A percentile compares a stretch with the other conserved stretches of the same genome.
Evolutionary conservation across 2,329 filamentous ascomycete species (phyloP).

Genomic region (Xylaria sp.): DNA sequence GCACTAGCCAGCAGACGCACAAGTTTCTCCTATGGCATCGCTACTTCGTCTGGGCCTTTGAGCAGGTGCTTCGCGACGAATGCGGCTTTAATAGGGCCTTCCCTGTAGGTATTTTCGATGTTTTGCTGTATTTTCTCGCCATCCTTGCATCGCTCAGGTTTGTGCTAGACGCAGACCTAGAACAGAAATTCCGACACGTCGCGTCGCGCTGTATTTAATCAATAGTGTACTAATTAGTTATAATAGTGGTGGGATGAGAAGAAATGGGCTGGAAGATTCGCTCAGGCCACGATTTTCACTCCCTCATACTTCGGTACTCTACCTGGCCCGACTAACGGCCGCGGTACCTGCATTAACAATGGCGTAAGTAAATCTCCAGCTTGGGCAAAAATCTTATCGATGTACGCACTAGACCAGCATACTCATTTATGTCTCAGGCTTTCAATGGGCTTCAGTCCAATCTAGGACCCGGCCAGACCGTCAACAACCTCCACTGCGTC

Average conservation of each 20-base stretch:
- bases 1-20: slow-evolving; percentile 45
- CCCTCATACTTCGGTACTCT: slow-evolving; percentile 46
- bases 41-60: slow-evolving; percentile 48
- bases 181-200: background rate
- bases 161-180: background rate
- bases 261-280: slow-evolving; percentile 48
- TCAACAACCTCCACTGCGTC: slow-evolving; percentile 48
- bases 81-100: slow-evolving; percentile 49
- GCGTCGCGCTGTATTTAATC: background rate
- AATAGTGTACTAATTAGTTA: slow-evolving; percentile 4
- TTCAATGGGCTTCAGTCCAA: slow-evolving; percentile 43
- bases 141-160: background rate
- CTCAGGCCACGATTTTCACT: slow-evolving; percentile 46
- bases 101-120: slow-evolving; percentile 33
- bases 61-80: slow-evolving; percentile 48
- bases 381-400: background rate
- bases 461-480: slow-evolving; percentile 43
- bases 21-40: slow-evolving; percentile 51
- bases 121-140: background rate
- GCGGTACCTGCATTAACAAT: slow-evolving; percentile 45
- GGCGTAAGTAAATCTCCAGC: slow-evolving; percentile 36
- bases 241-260: slow-evolving; percentile 50
- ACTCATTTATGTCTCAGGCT: slow-evolving; percentile 33
- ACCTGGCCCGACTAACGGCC: slow-evolving; percentile 41
- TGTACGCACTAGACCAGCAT: background rate